Percentiles rank a stretch among this genome's conserved stretches.
Evolutionary conservation across 2,329 filamentous ascomycete genomes (phyloP).

Genomic region (Bipolaris cookei): DNA sequence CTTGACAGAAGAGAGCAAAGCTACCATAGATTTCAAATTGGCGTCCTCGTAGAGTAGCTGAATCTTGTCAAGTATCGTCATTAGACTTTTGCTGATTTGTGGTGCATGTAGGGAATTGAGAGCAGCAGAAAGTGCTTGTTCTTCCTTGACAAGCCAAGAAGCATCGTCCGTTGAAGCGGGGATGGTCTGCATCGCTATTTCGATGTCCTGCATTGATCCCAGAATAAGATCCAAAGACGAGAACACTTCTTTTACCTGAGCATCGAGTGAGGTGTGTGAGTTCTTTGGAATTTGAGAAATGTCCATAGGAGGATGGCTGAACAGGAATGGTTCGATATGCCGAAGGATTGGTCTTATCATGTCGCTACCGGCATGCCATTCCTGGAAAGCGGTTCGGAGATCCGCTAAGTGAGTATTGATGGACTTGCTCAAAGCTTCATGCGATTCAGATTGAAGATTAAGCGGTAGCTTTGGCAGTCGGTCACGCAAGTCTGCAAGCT

Average conservation of each 20-base stretch:
- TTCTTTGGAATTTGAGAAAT: constrained; percentile 4
- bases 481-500: constrained; percentile 26
- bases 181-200: constrained; percentile 61
- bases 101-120: constrained; percentile 66
- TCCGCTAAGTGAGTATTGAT: constrained; percentile 22
- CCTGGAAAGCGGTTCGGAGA: constrained; percentile 24
- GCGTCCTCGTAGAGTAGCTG: constrained; percentile 51
- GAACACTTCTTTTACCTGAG: constrained; percentile 66
- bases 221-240: constrained; percentile 76
- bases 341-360: constrained; percentile 52
- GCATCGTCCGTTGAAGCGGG: constrained; percentile 66
- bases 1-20: constrained; percentile 65
- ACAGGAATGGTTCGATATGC: constrained; percentile 71
- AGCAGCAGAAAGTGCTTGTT: constrained; percentile 47
- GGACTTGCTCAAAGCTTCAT: constrained; percentile 21
- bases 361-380: constrained; percentile 31
- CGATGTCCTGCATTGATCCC: constrained; percentile 77
- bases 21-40: constrained; percentile 57
- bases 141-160: constrained; percentile 66
- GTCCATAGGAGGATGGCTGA: constrained; percentile 23
- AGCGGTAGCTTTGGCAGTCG: constrained; percentile 33
- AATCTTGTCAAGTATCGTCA: constrained; percentile 55
- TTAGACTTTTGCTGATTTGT: constrained; percentile 59
- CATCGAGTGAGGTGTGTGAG: constrained; percentile 33
- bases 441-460: constrained; percentile 33